phyloP scores from a whole-genome alignment of 1,284 basidiomycete species.

The Sanghuangporus sanghuang region DNA sequence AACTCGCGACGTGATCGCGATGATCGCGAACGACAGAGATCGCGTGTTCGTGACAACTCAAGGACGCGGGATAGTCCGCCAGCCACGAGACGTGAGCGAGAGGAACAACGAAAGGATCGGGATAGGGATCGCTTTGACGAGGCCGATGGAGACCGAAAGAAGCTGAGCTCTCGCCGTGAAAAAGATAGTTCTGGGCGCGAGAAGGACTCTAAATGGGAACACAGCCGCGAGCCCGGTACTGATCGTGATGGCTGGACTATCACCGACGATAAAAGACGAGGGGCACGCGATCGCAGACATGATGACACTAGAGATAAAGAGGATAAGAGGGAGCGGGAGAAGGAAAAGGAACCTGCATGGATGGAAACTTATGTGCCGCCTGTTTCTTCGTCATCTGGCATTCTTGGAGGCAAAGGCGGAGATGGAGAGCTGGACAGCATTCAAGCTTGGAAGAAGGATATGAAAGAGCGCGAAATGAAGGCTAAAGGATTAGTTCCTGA shows the following conservation, averaged over 20 bases:
- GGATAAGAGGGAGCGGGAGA: slow-evolving; percentile 54
- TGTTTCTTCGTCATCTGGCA: slow-evolving; percentile 46
- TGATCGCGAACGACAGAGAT: slow-evolving; percentile 37
- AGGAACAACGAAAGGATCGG: slow-evolving; percentile 24
- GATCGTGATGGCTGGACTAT: slow-evolving; percentile 41
- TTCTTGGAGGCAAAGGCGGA: slow-evolving; percentile 53
- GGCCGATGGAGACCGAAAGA: slow-evolving; percentile 16
- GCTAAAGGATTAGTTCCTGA: slow-evolving; percentile 22
- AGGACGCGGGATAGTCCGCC: slow-evolving; percentile 15
- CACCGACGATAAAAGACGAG: slow-evolving; percentile 54
- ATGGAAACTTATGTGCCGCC: slow-evolving; percentile 81
- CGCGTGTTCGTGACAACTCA: slow-evolving; percentile 15
- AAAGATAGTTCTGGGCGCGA: slow-evolving; percentile 37
- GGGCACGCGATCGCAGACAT: slow-evolving; percentile 53
- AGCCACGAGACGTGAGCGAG: slow-evolving; percentile 35
- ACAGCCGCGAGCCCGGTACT: slow-evolving; percentile 33
- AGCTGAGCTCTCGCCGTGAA: slow-evolving; percentile 30
- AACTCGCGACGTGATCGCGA: slow-evolving; percentile 53
- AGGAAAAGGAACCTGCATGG: slow-evolving; percentile 85
- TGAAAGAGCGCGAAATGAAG: slow-evolving; percentile 75
- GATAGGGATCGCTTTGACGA: slow-evolving; percentile 18
- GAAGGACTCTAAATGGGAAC: slow-evolving; percentile 32
- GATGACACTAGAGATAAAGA: slow-evolving; percentile 41
- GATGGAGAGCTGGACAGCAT: slow-evolving; percentile 78
- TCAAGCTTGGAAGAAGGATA: slow-evolving; percentile 85